Evolutionary conservation across 1,284 basidiomycete genomes (phyloP).

Genomic region (Testicularia cyperi): DNA sequence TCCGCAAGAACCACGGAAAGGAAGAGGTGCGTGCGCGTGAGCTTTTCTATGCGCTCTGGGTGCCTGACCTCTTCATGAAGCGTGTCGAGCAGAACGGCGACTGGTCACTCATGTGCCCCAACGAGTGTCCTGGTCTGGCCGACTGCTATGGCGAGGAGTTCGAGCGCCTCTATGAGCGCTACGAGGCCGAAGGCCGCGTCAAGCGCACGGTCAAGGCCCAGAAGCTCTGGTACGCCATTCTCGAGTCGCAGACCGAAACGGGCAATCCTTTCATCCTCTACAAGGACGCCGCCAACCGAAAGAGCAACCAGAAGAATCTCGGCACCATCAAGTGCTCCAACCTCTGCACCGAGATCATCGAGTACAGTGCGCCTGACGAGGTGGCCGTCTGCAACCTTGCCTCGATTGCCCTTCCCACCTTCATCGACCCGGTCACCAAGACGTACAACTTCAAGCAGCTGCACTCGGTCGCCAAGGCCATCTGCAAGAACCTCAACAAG

Average conservation of each 20-base stretch:
- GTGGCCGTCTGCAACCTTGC: constrained; percentile 99
- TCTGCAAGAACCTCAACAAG: constrained; percentile 77
- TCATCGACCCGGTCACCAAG: constrained; percentile 58
- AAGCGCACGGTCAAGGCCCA: constrained; percentile 88
- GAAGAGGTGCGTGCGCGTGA: constrained; percentile 96
- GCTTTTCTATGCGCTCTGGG: constrained; percentile 98
- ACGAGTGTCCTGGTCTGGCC: constrained; percentile 85
- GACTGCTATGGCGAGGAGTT: constrained; percentile 93
- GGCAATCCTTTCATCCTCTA: constrained; percentile 98
- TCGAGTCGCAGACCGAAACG: constrained; percentile 97
- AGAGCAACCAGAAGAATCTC: constrained; percentile 89
- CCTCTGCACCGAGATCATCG: constrained; percentile 97
- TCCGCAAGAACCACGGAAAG: constrained; percentile 99
- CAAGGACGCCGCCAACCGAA: constrained; percentile 68
- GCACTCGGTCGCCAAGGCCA: constrained; percentile 82
- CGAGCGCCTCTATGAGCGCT: constrained; percentile 82
- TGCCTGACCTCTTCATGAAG: constrained; percentile 82
- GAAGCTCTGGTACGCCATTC: constrained; percentile 97
- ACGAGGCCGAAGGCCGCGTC: constrained; percentile 87
- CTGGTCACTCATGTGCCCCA: constrained; percentile 98
- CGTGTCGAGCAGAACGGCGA: constrained; percentile 69
- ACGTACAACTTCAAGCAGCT: constrained; percentile 86
- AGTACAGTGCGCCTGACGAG: constrained; percentile 97
- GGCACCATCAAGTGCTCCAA: constrained; percentile 99
- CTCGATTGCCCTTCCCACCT: constrained; percentile 83